phyloP scores from a whole-genome alignment of 257 asterid genomes.

The Henckelia pumila region DNA sequence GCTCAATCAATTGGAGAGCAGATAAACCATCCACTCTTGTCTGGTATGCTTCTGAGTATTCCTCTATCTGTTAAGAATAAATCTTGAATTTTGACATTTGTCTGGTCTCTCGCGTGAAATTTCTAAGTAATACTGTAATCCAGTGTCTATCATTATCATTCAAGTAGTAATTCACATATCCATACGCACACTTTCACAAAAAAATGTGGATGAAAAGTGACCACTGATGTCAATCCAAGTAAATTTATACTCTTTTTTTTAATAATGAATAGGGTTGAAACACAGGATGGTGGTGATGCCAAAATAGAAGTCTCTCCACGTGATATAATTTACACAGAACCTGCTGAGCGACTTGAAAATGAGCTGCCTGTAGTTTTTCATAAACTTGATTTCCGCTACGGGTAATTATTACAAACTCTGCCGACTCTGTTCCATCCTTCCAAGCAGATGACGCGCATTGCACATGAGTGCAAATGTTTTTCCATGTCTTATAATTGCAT shows the following conservation, averaged over 20 bases:
- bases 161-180: neutral
- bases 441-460: neutral
- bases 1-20: conserved; percentile 92
- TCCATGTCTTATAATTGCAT: neutral
- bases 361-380: conserved; percentile 76
- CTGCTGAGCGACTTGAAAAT: conserved; percentile 67
- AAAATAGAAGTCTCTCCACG: conserved; percentile 93
- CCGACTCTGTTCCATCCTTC: neutral
- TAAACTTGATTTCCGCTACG: conserved; percentile 87
- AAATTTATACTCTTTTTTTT: neutral
- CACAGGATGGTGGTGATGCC: conserved; percentile 99
- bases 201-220: neutral
- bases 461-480: neutral
- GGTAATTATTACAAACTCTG: conserved; percentile 44
- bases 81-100: conserved; percentile 8
- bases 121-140: neutral
- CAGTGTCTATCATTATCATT: neutral
- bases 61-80: conserved; percentile 16
- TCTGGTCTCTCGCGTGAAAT: conserved; percentile 1
- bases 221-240: conserved; percentile 16
- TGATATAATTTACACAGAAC: conserved; percentile 82
- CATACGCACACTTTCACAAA: neutral
- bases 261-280: conserved; percentile 71
- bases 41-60: conserved; percentile 57
- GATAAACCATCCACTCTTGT: conserved; percentile 84